Conservation (phyloP, 2,329 filamentous ascomycete genomes). For the Colletotrichum destructivum region DNA sequence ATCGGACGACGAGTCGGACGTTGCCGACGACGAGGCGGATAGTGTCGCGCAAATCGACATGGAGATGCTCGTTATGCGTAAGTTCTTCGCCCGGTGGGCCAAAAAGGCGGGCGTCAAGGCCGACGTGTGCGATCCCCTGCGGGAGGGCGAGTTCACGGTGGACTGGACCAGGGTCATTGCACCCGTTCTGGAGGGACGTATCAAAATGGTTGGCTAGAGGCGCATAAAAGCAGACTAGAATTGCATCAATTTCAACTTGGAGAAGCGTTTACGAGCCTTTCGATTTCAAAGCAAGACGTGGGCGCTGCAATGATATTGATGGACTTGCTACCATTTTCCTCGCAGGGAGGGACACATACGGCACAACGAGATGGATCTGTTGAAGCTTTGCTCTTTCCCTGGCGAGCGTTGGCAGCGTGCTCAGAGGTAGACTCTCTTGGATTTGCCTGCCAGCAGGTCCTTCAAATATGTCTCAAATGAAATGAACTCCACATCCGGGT, state of each 20-base stretch:
- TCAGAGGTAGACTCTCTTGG: slow-evolving; percentile 1
- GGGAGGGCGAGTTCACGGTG: slow-evolving; percentile 72
- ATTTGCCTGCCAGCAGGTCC: slow-evolving; percentile 4
- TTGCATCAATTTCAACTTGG: neutral
- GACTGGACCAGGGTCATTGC: slow-evolving; percentile 87
- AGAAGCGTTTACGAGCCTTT: neutral
- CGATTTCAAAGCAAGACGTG: too few relatives aligned
- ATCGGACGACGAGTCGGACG: slow-evolving; percentile 56
- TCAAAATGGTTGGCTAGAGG: slow-evolving; percentile 61
- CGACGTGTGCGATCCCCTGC: slow-evolving; percentile 67
- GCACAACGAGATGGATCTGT: too few relatives aligned
- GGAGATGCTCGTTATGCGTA: slow-evolving; percentile 76
- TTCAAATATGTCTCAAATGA: slow-evolving; percentile 2
- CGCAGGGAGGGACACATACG: too few relatives aligned
- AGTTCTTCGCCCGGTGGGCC: slow-evolving; percentile 82
- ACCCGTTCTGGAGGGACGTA: slow-evolving; percentile 83
- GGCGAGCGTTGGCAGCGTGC: neutral
- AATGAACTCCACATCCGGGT: slow-evolving; percentile 60
- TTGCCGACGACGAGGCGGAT: slow-evolving; percentile 54
- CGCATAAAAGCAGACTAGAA: slow-evolving; percentile 4
- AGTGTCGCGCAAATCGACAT: slow-evolving; percentile 63
- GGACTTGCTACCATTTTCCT: too few relatives aligned
- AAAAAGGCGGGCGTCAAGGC: slow-evolving; percentile 74
- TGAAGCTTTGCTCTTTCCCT: neutral
- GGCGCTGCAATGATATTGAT: neutral